These are phyloP conservation scores for Penicillium aurantiogriseum DNA, from an alignment of 2,329 filamentous ascomycete species.

Conservation along the genomic window DNA sequence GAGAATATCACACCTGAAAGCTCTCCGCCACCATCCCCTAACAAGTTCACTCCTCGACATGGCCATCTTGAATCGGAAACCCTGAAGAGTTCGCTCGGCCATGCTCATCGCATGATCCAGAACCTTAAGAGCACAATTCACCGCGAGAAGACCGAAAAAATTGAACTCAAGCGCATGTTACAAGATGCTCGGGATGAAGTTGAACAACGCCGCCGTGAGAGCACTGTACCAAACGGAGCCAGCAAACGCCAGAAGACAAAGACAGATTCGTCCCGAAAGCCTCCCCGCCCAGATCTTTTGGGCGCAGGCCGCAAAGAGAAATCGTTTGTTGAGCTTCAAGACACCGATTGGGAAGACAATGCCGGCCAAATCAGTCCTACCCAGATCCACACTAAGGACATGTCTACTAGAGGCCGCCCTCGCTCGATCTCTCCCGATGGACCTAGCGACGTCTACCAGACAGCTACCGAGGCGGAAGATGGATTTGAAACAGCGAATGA, in stretches of 20 bases:
- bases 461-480: constrained; percentile 71
- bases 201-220: constrained; percentile 62
- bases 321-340: constrained; percentile 76
- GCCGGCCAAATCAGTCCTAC: constrained; percentile 59
- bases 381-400: constrained; percentile 37
- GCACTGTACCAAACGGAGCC: constrained; percentile 42
- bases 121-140: constrained; percentile 93
- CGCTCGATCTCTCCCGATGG: constrained; percentile 42
- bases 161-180: constrained; percentile 90
- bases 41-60: constrained; percentile 88
- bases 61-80: constrained; percentile 93
- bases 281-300: constrained; percentile 67
- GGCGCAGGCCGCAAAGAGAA: constrained; percentile 71
- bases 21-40: constrained; percentile 84
- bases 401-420: constrained; percentile 28
- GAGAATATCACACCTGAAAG: constrained; percentile 79
- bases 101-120: constrained; percentile 95
- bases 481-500: constrained; percentile 76
- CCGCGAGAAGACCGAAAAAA: constrained; percentile 96
- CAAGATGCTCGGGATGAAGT: constrained; percentile 94
- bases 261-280: constrained; percentile 72
- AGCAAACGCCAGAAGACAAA: constrained; percentile 61
- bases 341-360: constrained; percentile 89
- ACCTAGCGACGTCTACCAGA: constrained; percentile 71
- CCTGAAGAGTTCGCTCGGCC: constrained; percentile 86